phyloP scores from a whole-genome alignment of 2,329 filamentous ascomycete species.

The Colletotrichum tofieldiae region DNA sequence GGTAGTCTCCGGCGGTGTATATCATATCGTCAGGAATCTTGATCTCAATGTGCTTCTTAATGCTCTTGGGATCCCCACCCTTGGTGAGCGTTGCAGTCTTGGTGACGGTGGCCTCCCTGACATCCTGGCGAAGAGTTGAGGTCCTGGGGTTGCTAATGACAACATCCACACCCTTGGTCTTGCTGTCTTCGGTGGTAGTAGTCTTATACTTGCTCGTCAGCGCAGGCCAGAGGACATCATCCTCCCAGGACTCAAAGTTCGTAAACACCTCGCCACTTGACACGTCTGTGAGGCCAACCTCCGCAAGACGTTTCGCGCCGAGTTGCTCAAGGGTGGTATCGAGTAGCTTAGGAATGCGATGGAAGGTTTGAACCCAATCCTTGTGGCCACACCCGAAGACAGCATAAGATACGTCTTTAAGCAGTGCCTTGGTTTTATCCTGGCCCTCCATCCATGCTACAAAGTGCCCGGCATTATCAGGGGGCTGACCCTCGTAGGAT shows the following conservation, averaged over 20 bases:
- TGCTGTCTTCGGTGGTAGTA: conserved; percentile 49
- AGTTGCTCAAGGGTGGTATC: conserved; percentile 65
- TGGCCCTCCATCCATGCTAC: conserved; percentile 73
- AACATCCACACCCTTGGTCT: conserved; percentile 57
- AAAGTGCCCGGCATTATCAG: conserved; percentile 79
- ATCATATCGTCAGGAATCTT: conserved; percentile 76
- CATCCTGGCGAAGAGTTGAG: conserved; percentile 72
- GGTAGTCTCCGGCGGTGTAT: conserved; percentile 83
- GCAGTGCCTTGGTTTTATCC: conserved; percentile 55
- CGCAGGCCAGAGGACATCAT: conserved; percentile 66
- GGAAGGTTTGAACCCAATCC: conserved; percentile 76
- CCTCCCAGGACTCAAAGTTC: conserved; percentile 78
- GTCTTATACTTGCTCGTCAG: conserved; percentile 66
- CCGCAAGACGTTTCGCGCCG: conserved; percentile 54
- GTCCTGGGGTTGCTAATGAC: conserved; percentile 69
- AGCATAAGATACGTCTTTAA: conserved; percentile 72
- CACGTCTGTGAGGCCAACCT: conserved; percentile 72
- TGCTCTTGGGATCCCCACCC: conserved; percentile 55
- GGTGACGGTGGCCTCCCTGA: conserved; percentile 72
- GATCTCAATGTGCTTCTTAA: conserved; percentile 79
- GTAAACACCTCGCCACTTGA: conserved; percentile 78
- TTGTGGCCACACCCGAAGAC: conserved; percentile 75
- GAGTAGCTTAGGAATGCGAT: conserved; percentile 76
- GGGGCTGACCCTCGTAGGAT: conserved; percentile 79
- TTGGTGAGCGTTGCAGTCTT: conserved; percentile 66